Conservation (phyloP, 2,329 filamentous ascomycete species). For the Aspergillus novoparasiticus region DNA sequence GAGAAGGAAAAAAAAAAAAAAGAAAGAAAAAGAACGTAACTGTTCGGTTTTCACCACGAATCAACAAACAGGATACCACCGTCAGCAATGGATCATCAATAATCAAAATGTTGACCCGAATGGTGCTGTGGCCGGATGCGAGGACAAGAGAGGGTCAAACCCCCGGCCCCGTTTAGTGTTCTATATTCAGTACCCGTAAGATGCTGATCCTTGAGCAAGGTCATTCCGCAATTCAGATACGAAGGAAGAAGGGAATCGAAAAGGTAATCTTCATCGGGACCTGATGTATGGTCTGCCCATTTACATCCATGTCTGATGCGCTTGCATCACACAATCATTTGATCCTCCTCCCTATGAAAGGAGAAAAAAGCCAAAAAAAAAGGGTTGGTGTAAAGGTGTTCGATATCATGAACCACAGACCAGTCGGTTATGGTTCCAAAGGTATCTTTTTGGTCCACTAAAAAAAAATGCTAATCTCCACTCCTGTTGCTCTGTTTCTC, state of each 20-base stretch:
- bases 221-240: not conserved
- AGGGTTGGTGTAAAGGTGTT: not conserved
- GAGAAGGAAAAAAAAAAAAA: not conserved
- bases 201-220: slow-evolving; percentile 6
- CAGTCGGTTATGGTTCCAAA: not conserved
- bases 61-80: not conserved
- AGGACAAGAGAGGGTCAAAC: not conserved
- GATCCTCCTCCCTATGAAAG: not conserved
- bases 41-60: not conserved
- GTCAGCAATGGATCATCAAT: not conserved
- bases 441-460: not conserved
- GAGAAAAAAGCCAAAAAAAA: not conserved
- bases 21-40: not conserved
- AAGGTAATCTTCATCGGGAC: not conserved
- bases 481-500: not conserved
- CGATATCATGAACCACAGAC: not conserved
- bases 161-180: not conserved
- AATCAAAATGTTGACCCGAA: not conserved
- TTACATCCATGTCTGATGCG: not conserved
- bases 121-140: not conserved
- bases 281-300: not conserved
- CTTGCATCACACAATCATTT: not conserved
- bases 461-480: not conserved
- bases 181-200: slow-evolving; percentile 4
- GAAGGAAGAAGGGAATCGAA: not conserved